Evolutionary conservation across 345 rosid species (phyloP), one percentile per base, ranked within the genome.

Genomic region (Eucalyptus decipiens): DNA sequence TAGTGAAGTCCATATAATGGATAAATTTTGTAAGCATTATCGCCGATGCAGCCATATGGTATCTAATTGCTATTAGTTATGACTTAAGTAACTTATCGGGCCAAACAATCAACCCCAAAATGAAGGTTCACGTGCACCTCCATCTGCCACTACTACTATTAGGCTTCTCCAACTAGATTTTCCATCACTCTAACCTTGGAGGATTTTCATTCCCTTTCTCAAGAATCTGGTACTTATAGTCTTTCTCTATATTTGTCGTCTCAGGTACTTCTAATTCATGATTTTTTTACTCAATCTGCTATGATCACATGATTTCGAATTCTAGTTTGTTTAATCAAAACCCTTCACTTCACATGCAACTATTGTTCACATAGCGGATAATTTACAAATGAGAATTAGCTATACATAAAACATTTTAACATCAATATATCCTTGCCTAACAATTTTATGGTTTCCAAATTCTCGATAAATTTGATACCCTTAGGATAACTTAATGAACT

Each of bases 31-130:
- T 15, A n/a, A 65, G 19, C 37, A 65, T 65, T 65, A 30, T 65
- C 3, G 0, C 19, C 10, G 2, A 65, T 5, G 5, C 7, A 4
- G 0, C n/a, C 37, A 65, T n/a, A 65, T 65, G 37, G 5, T 5
- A 65, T 65, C 10, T 32, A 62, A 65, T 30, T 30, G 34, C 19
- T 62, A 62, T 62, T 32, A 6, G 16, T 14, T 62, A 14, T 62
- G 19, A 62, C 72, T 5, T 28, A 30, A 13, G 19, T 8, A 62
- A 30, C 9, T 13, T 30, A 62, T 7, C 1, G 3, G 18, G 37
- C 72, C 37, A 0, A 62, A 62, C 18, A 62, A 62, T 62, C 72
- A 62, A 62, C 34, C 34, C 34, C 34, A 30, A 62, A 62, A 30
- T 7, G 3, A 14, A 62, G 72, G 72, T 65, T 65, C 72, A 30